Base-by-base conservation (phyloP, 768 basidiomycete genomes). In the Suillus sp. region DNA sequence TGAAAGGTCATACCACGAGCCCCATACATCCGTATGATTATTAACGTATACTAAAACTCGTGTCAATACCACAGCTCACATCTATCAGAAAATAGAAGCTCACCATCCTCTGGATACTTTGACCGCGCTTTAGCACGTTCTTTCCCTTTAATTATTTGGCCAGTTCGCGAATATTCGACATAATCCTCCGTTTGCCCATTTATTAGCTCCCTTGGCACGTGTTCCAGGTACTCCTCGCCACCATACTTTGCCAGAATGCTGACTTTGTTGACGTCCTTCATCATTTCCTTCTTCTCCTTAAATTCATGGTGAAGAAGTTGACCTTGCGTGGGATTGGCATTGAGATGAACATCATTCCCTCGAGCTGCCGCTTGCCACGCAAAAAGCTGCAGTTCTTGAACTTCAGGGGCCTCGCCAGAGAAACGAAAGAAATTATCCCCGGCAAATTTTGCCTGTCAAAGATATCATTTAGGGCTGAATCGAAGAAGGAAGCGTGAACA, bases 11-110 rank as follows among this genome's bases (percentile, higher is more conserved):
- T 92, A 99, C 88, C 89, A 99, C 50, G 97, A 99, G 51, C 97
- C 97, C 97, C 97, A 99, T n/a, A 98, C 89, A 5, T 87, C 81
- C 0, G 91, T 95, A 71, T 99, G 97, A 71, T 99, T 99, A 76
- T 95, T 96, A 70, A 91, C 79, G 68, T 85, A 89, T 8, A 95
- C 95, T 98, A 66, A 2, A 67, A 22, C 35, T 22, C 32, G 8
- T 40, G 54, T 64, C 65, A 67, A 65, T 63, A 30, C 56, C 27
- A 42, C 27, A 57, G 20, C 25, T 42, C 25, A 27, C 38, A 57
- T 43, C 20, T 56, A 53, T 32, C 64, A 63, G 38, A 45, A 32
- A 32, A 42, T 38, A 38, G 47, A 56, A 60, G 82, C 89, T 65
- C 73, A 95, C 95, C 90, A 84, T 99, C 95, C 78, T 99, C 97